These are phyloP conservation scores for Gracilaria domingensis DNA, from an alignment of 23 red algal genomes.

Conservation along the genomic window DNA sequence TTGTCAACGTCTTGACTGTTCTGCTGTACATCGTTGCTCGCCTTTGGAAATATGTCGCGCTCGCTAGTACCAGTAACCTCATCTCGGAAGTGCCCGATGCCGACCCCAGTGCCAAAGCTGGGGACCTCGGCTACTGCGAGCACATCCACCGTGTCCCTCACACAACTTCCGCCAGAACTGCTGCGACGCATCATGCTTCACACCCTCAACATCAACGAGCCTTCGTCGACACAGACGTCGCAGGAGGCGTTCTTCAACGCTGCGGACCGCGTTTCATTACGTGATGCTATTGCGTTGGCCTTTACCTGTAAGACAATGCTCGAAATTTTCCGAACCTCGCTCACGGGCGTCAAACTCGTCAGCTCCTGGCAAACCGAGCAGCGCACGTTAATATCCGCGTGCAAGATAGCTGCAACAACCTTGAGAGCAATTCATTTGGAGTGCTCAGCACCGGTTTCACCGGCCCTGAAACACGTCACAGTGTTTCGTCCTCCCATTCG, in stretches of 20 bases:
- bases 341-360: conserved; percentile 42
- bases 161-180: conserved; percentile 34
- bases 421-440: conserved; percentile 49
- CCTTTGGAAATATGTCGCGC: neutral
- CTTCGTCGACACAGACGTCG: neutral
- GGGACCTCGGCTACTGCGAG: too few relatives aligned
- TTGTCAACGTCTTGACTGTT: neutral
- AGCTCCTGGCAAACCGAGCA: conserved; percentile 60
- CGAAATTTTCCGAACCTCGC: conserved; percentile 26
- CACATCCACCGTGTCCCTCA: neutral
- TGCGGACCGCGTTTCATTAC: neutral
- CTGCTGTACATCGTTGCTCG: neutral
- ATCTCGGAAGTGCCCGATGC: neutral
- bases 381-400: conserved; percentile 1
- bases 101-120: neutral
- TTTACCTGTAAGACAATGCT: conserved; percentile 40
- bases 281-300: conserved; percentile 22
- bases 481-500: conserved; percentile 16
- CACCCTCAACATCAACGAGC: conserved; percentile 13
- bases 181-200: conserved; percentile 48
- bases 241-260: conserved; percentile 33
- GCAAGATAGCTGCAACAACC: conserved; percentile 35
- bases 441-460: conserved; percentile 41
- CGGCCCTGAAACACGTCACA: conserved; percentile 26
- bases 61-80: neutral